A percentile compares a stretch with the other conserved stretches of the same genome.
Conservation (phyloP, 768 basidiomycete genomes). For the Leccinum obscurum region DNA sequence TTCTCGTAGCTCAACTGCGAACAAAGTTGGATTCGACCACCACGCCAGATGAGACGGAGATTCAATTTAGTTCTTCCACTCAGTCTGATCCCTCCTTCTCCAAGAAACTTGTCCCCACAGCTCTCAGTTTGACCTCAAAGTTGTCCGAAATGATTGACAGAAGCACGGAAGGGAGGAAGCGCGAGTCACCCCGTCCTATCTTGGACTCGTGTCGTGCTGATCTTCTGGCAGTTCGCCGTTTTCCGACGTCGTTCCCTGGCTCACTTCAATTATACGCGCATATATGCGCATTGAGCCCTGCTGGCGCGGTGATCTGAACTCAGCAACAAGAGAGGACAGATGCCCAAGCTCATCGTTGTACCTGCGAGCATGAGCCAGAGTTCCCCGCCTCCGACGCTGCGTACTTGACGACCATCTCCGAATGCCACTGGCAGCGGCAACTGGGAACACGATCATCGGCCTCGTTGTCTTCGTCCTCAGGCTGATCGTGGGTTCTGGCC, state of each 20-base stretch:
- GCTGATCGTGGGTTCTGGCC: too few relatives aligned
- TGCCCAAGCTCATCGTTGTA: conserved; percentile 20
- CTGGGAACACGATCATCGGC: too few relatives aligned
- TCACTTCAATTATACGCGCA: background rate
- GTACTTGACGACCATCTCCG: conserved; percentile 30
- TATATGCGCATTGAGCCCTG: background rate
- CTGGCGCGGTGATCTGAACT: background rate
- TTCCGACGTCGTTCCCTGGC: background rate
- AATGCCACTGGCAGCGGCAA: too few relatives aligned
- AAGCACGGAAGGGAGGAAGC: conserved; percentile 43
- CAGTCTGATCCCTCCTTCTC: too few relatives aligned
- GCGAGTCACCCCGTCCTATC: background rate
- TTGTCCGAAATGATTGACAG: conserved; percentile 9
- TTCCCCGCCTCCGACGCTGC: conserved; percentile 43
- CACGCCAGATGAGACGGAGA: too few relatives aligned
- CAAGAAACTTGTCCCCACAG: too few relatives aligned
- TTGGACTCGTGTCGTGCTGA: conserved; percentile 10
- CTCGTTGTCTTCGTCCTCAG: too few relatives aligned
- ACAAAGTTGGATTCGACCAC: conserved; percentile 23
- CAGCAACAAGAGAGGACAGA: conserved; percentile 62
- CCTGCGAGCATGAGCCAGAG: conserved; percentile 36
- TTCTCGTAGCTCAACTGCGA: conserved; percentile 80
- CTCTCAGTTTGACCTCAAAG: too few relatives aligned
- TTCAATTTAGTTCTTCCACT: too few relatives aligned
- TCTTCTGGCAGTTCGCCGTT: conserved; percentile 8